A percentile compares a stretch with the other conserved stretches of the same genome.
phyloP scores from a whole-genome alignment of 805 yeast genomes.

The Candida odintsovae region DNA sequence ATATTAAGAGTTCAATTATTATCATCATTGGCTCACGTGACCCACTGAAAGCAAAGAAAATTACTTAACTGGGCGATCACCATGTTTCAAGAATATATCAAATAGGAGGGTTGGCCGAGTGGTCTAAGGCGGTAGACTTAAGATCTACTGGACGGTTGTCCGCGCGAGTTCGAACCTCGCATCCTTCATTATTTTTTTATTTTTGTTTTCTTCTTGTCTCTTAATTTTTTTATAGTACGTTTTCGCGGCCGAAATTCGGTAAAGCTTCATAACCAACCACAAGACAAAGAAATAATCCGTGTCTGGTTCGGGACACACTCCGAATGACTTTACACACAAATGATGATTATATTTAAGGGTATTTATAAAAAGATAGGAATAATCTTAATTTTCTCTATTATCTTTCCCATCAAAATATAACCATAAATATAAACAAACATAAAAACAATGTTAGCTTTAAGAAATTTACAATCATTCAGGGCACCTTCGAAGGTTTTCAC shows the following conservation, averaged over 20 bases:
- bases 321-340: background rate
- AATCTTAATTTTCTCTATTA: too few species aligned
- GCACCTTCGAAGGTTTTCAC: background rate
- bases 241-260: constrained; percentile 11
- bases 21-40: too few species aligned
- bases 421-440: too few species aligned
- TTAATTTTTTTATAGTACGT: background rate
- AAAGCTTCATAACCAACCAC: constrained; percentile 9
- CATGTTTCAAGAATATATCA: background rate
- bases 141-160: constrained; percentile 14
- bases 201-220: too few species aligned
- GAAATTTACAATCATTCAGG: background rate
- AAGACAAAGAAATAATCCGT: background rate
- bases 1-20: too few species aligned
- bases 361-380: too few species aligned
- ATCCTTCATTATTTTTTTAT: constrained; percentile 13
- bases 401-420: background rate
- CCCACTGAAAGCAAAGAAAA: background rate
- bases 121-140: constrained; percentile 17
- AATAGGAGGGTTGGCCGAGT: constrained; percentile 13
- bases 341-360: background rate
- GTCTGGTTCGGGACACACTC: background rate
- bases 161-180: constrained; percentile 17
- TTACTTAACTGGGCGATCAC: too few species aligned
- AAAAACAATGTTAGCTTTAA: background rate